phyloP scores from a whole-genome alignment of 768 basidiomycete genomes.

The Auriculariales sp. region DNA sequence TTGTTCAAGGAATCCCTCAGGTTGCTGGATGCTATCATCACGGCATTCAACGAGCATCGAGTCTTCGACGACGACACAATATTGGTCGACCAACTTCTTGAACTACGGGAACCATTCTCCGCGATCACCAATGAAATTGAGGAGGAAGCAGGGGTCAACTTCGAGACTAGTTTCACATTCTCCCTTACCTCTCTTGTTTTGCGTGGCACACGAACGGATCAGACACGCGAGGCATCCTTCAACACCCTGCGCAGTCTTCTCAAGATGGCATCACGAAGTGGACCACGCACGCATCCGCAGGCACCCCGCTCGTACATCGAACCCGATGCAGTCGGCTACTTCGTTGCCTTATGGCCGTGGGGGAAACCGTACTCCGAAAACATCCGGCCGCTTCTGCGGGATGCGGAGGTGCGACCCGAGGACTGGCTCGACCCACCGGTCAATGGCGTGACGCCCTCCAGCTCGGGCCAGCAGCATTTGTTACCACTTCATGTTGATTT shows the following conservation, averaged over 20 bases:
- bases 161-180: slow-evolving; percentile 68
- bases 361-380: slow-evolving; percentile 33
- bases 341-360: slow-evolving; percentile 61
- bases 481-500: neutral
- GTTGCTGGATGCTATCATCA: slow-evolving; percentile 50
- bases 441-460: neutral
- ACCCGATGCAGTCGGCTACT: slow-evolving; percentile 58
- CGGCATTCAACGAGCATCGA: slow-evolving; percentile 46
- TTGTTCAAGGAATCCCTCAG: slow-evolving; percentile 57
- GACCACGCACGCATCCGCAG: slow-evolving; percentile 22
- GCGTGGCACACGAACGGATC: slow-evolving; percentile 66
- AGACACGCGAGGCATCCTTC: slow-evolving; percentile 46
- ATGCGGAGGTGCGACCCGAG: slow-evolving; percentile 29
- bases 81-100: slow-evolving; percentile 41
- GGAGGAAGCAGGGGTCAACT: slow-evolving; percentile 55
- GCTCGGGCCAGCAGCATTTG: neutral
- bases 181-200: slow-evolving; percentile 71
- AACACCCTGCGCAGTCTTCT: slow-evolving; percentile 48
- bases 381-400: slow-evolving; percentile 49
- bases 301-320: slow-evolving; percentile 31
- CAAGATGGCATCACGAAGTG: slow-evolving; percentile 8
- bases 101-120: slow-evolving; percentile 47
- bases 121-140: slow-evolving; percentile 62
- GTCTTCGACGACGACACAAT: slow-evolving; percentile 37
- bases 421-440: neutral